Conservation (phyloP, 805 yeast genomes). For the Jamesozyma gamospora region DNA sequence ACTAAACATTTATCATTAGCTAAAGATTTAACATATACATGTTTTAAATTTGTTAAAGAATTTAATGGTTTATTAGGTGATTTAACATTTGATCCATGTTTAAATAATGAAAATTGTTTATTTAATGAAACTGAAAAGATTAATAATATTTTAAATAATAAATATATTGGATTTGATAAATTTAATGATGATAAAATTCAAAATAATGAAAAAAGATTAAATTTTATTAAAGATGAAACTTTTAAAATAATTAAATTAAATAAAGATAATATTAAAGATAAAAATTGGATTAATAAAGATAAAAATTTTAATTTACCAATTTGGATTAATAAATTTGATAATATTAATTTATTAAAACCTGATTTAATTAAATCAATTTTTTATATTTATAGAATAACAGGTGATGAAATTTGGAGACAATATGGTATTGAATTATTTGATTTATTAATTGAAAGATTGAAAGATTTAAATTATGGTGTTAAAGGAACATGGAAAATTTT, state of each 20-base stretch:
- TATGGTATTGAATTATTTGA: constrained; percentile 43
- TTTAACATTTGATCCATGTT: constrained; percentile 3
- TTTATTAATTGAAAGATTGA: constrained; percentile 27
- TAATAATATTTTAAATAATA: constrained; percentile 14
- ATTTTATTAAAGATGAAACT: constrained; percentile 3
- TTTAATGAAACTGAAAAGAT: constrained; percentile 15
- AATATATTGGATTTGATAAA: constrained; percentile 10
- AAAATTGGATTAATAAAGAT: constrained; percentile 17
- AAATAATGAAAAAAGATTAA: constrained; percentile 1
- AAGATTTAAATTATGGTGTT: constrained; percentile 26
- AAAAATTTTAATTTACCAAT: constrained; percentile 14
- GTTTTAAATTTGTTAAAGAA: constrained; percentile 34
- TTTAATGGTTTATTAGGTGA: constrained; percentile 23
- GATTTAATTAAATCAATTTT: constrained; percentile 54
- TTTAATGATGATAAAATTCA: constrained; percentile 1
- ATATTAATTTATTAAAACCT: constrained; percentile 41
- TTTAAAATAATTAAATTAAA: constrained; percentile 2
- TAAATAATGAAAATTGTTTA: constrained; percentile 5
- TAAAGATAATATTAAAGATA: constrained; percentile 5
- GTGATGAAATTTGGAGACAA: constrained; percentile 47
- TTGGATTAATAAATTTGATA: constrained; percentile 27
- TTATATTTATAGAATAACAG: constrained; percentile 50
- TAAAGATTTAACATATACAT: constrained; percentile 38
- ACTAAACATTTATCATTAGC: constrained; percentile 31
- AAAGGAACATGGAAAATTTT: constrained; percentile 34